A percentile compares a stretch with the other conserved stretches of the same genome.
phyloP scores from a whole-genome alignment of 1,284 basidiomycete species.

The Heliocybe sulcata region DNA sequence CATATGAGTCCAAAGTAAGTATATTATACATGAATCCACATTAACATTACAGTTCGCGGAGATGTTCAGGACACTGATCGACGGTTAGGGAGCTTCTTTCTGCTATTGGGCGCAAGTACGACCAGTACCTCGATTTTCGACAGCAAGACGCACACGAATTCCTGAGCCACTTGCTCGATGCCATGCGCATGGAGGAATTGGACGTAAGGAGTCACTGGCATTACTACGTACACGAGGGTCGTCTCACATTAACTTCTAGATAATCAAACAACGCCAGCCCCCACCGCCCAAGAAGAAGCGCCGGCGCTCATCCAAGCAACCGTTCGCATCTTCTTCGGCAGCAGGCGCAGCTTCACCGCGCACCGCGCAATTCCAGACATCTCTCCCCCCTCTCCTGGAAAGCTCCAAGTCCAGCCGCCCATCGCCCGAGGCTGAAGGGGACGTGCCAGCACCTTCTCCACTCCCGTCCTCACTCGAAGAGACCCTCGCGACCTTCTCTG shows the following conservation, averaged over 20 bases:
- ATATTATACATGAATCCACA: not conserved
- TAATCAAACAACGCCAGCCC: constrained; percentile 72
- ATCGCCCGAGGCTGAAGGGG: not conserved
- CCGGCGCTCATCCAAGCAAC: constrained; percentile 18
- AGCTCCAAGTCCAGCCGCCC: not conserved
- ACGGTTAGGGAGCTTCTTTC: constrained; percentile 45
- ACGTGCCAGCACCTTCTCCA: not conserved
- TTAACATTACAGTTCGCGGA: not conserved
- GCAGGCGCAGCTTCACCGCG: not conserved
- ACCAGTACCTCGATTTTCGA: constrained; percentile 86
- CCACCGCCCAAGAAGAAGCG: constrained; percentile 29
- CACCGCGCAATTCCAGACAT: not conserved
- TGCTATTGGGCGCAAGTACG: constrained; percentile 78
- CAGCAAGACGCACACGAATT: constrained; percentile 97
- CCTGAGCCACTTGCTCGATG: constrained; percentile 81
- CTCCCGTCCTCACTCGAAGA: constrained; percentile 23
- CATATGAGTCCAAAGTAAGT: constrained; percentile 60
- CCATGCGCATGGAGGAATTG: constrained; percentile 92
- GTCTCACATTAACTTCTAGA: constrained; percentile 27
- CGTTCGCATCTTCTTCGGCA: not conserved
- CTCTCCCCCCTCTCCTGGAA: not conserved
- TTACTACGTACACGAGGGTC: not conserved
- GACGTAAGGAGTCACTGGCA: constrained; percentile 51
- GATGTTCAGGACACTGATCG: not conserved
- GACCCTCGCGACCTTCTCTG: constrained; percentile 67